Conservation (phyloP, 805 yeast genomes). For the Komagataella pastoris region DNA sequence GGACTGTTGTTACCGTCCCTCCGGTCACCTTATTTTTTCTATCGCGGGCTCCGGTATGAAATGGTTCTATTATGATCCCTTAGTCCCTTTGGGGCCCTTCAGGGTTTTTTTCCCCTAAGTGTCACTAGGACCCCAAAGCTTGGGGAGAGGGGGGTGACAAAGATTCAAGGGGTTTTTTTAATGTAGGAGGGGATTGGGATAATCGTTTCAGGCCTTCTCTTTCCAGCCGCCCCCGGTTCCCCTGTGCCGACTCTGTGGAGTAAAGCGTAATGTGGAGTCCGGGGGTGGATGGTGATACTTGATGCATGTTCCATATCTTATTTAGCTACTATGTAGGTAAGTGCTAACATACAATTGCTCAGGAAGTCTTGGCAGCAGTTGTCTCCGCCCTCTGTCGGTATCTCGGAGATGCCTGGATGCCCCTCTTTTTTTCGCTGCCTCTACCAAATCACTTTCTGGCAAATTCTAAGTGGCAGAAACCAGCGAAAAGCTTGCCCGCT, state of each 20-base stretch:
- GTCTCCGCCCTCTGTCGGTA: background rate
- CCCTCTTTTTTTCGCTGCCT: background rate
- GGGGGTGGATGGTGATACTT: background rate
- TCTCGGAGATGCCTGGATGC: background rate
- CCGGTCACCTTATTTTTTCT: background rate
- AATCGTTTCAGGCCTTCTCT: background rate
- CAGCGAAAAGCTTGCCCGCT: background rate
- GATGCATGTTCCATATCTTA: background rate
- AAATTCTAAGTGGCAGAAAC: background rate
- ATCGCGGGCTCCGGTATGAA: background rate
- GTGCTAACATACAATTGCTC: background rate
- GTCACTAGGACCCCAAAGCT: no score
- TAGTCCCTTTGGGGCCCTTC: background rate
- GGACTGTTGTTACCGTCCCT: background rate
- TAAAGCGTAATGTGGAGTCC: background rate
- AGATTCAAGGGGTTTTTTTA: background rate
- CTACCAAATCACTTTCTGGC: background rate
- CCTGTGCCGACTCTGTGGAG: background rate
- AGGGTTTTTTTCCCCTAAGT: no score
- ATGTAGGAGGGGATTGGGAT: background rate
- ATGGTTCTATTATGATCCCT: background rate
- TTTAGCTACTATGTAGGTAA: background rate
- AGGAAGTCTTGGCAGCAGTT: background rate
- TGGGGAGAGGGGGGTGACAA: background rate
- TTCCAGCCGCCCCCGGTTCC: background rate